Base-by-base conservation (phyloP, 805 yeast species). In the Pichia deserticola region DNA sequence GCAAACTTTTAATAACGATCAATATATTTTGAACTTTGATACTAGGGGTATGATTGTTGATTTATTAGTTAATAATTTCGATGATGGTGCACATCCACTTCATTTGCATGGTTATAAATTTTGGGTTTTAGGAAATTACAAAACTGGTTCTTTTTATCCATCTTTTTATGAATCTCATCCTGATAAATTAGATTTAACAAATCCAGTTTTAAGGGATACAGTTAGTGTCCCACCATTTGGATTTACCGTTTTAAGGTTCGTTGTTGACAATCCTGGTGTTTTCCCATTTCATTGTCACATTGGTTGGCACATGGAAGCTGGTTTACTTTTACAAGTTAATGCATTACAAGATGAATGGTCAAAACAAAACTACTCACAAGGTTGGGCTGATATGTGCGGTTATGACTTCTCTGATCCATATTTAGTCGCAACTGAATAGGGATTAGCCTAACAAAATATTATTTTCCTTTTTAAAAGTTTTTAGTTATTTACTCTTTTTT, bases 271-370 rank as follows among this genome's bases (percentile, higher is more conserved):
- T 67, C 97, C 97, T 29, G 97, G 97, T 68, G 89, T 88, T 29
- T 89, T 97, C 96, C 77, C 83, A 64, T 89, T 89, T 89, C 97
- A 89, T 71, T 89, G 97, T 69, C 97, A 89, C 65, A 84, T 89
- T 58, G 96, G 89, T 63, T 89, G 97, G 97, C 97, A 90, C 70
- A 75, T 90, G 44, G 59, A 52, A 36, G 57, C 59, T 8, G 63
- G 59, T 13, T 44, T 57, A 11, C 34, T 54, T 32, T 46, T 56
- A 42, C 54, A 52, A 42, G 49, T 57, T 5, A 54, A 54, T 48
- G 56, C 54, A 2, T 36, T 54, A 7, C 54, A 48, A 27, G 40
- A 44, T 34, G 51, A 54, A 34, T 54, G 52, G 49, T 27, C 50
- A 20, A 35, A 51, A 36, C 36, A n/a, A 3, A 37, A 44, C 1